Base-by-base conservation (phyloP, 139 green algal species). In the Picochlorum sp. region DNA sequence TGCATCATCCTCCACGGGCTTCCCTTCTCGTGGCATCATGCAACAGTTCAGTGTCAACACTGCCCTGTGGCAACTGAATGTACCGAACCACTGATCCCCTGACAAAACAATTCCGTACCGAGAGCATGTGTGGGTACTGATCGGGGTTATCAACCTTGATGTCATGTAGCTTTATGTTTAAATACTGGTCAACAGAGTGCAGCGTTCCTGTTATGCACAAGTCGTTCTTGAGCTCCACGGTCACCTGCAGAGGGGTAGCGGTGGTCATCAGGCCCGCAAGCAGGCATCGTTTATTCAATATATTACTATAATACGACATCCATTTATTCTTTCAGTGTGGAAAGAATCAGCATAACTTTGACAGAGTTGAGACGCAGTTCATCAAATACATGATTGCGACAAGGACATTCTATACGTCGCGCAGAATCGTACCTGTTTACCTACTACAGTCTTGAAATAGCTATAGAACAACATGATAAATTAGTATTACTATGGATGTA, bases 211-310 rank as follows among this genome's bases (percentile, higher is more conserved):
- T 89, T 47, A 99, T 97, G 25, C 83, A 78, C 32, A 99, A 57
- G 54, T 99, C 92, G 64, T 99, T 99, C 73, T 99, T 99, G 4
- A 99, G 74, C 74, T 99, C 93, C 31, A 99, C 92, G 7, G 86
- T 96, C 13, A 98, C 80, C 83, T 96, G 74, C 33, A 64, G 43
- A 57, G 31, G 12, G 22, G 4, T 9, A n/a, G 35, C 35, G 35
- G 35, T 12, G 10, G 35, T n/a, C 12, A 12, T n/a, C 35, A 41
- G 35, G 35, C 12, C 10, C 22, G n/a, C n/a, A n/a, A n/a, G n/a
- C n/a, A n/a, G n/a, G n/a, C n/a, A n/a, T n/a, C 18, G 13, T 7
- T 8, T 24, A 20, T 5, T 7, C 50, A 43, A 22, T 40, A 45
- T 18, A 61, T 4, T 12, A 45, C 14, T 24, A 43, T 24, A 44